Evolutionary conservation across 768 basidiomycete genomes (phyloP), one percentile per base, ranked within the genome.

Genomic region (Mycena vulgaris): DNA sequence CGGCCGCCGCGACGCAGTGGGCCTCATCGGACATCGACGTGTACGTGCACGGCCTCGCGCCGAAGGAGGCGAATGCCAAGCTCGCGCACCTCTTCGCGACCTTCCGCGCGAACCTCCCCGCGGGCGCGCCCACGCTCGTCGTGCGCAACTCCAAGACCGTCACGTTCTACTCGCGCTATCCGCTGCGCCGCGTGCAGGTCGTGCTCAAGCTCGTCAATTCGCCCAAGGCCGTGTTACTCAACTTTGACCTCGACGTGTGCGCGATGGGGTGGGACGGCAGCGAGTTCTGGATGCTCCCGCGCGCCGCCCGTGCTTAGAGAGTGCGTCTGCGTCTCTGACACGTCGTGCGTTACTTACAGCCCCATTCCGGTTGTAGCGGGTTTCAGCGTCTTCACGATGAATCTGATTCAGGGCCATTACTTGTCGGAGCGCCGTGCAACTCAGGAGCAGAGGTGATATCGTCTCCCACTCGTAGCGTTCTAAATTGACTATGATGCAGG

Each of bases 221-320:
- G 9, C 56, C 57, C 1, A 47, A 25, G 11, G 42, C 37, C 8
- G 56, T 66, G 33, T 27, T 58, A 2, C 31, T 57, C 2, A 57
- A 58, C 35, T 66, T 66, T 21, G 65, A 66, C n/a, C 30, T 66
- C 1, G 65, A 66, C 47, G 42, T 66, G 9, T 66, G 65, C 27
- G 65, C 65, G 4, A 51, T 66, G 47, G 56, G 55, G 5, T 66
- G 56, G 56, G 65, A 66, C n/a, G 66, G 66, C 14, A 14, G 2
- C 7, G 31, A 52, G 11, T 16, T 68, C 3, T 68, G 66, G 66
- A 68, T 68, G 57, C 56, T 60, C 19, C 66, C 66, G 1, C 56
- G 66, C 7, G 66, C 66, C 3, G 57, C 57, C 4, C 66, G 58
- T 3, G 66, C 66, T 13, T 68, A 2, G 66, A 68, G 58, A 68